phyloP scores from a whole-genome alignment of 2,329 filamentous ascomycete genomes.

The Acrodontium crateriforme region DNA sequence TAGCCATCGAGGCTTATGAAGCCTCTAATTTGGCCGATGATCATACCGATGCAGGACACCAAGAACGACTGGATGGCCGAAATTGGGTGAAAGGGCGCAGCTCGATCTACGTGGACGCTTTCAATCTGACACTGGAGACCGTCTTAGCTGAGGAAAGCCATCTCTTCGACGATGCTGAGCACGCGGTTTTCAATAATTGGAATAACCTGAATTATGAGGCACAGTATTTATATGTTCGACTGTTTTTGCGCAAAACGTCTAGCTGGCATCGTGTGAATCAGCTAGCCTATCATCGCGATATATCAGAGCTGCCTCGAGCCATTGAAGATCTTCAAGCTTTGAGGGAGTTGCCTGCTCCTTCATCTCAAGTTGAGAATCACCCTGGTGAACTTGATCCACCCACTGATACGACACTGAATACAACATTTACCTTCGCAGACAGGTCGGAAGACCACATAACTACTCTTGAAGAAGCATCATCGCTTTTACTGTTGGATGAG shows the following conservation, averaged over 20 bases:
- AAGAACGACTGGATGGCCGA: slow-evolving; percentile 40
- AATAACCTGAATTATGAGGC: slow-evolving; percentile 61
- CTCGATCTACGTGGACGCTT: slow-evolving; percentile 94
- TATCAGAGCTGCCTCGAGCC: slow-evolving; percentile 56
- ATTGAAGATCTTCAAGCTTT: slow-evolving; percentile 49
- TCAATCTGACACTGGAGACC: slow-evolving; percentile 80
- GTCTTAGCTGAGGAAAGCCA: slow-evolving; percentile 81
- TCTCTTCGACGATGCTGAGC: slow-evolving; percentile 71
- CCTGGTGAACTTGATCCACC: slow-evolving; percentile 37
- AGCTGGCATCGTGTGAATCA: slow-evolving; percentile 76
- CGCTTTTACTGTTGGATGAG: slow-evolving; percentile 73
- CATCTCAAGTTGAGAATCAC: slow-evolving; percentile 23
- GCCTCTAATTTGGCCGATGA: slow-evolving; percentile 44
- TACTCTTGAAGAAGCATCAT: slow-evolving; percentile 69
- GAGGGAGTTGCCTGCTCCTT: slow-evolving; percentile 40
- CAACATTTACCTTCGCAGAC: slow-evolving; percentile 66
- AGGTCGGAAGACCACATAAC: slow-evolving; percentile 58
- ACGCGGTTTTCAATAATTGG: slow-evolving; percentile 65
- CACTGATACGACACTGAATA: slow-evolving; percentile 35
- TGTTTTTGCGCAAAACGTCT: slow-evolving; percentile 84
- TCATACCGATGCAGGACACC: slow-evolving; percentile 25
- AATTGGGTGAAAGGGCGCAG: slow-evolving; percentile 64
- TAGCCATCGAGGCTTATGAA: slow-evolving; percentile 72
- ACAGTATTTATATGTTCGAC: slow-evolving; percentile 86
- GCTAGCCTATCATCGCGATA: slow-evolving; percentile 69